Evolutionary conservation across 2,329 filamentous ascomycete species (phyloP).

Genomic region (Ophiosphaerella korrae): DNA sequence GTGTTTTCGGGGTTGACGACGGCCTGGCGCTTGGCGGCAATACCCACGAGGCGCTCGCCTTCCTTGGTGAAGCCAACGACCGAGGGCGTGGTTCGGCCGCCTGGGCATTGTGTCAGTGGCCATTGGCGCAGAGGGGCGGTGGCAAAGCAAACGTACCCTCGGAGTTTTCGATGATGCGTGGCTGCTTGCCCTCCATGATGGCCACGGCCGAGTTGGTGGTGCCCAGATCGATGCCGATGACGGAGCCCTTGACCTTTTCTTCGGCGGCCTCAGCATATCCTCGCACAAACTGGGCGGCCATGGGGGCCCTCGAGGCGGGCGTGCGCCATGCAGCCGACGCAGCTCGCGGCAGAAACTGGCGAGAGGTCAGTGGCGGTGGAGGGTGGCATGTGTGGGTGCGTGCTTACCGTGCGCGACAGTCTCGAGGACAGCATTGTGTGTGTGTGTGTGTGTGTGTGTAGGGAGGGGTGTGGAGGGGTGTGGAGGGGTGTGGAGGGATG

Average conservation of each 20-base stretch:
- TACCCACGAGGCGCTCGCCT: conserved; percentile 94
- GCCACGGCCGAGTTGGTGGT: conserved; percentile 98
- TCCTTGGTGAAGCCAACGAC: conserved; percentile 95
- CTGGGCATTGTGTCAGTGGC: conserved; percentile 50
- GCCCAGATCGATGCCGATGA: conserved; percentile 98
- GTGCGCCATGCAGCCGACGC: conserved; percentile 68
- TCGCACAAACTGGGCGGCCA: conserved; percentile 72
- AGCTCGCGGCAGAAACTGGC: conserved; percentile 71
- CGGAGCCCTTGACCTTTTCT: conserved; percentile 89
- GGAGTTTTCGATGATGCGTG: conserved; percentile 96
- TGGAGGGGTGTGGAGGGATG: conserved; percentile 30
- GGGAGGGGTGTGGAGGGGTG: conserved; percentile 30
- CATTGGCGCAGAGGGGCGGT: background rate
- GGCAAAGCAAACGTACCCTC: conserved; percentile 66
- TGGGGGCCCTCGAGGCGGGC: conserved; percentile 70
- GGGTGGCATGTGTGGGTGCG: background rate
- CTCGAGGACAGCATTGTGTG: conserved; percentile 49
- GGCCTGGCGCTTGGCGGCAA: conserved; percentile 95
- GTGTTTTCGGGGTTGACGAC: conserved; percentile 99
- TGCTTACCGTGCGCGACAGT: conserved; percentile 49
- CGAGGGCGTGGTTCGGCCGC: conserved; percentile 88
- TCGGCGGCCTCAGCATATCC: conserved; percentile 74
- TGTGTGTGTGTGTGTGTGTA: conserved; percentile 32
- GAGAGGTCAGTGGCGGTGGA: conserved; percentile 32
- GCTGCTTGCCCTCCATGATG: conserved; percentile 94